Evolutionary conservation across 2,329 filamentous ascomycete species (phyloP).

Genomic region (Cladophialophora bantiana): DNA sequence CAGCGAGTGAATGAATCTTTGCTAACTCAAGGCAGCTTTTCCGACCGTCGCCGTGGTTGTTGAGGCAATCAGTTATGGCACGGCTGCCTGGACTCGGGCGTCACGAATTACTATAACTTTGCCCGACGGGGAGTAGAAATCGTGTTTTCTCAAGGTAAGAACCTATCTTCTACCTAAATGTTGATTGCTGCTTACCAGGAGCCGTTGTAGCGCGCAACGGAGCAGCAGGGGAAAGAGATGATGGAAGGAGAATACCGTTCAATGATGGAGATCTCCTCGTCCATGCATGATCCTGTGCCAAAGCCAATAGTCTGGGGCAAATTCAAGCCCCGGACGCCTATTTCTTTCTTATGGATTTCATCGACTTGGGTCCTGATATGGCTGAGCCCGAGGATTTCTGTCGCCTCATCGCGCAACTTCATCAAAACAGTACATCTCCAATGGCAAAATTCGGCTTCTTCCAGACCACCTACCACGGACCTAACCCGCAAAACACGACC

Average conservation of each 20-base stretch:
- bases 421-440: constrained; percentile 44
- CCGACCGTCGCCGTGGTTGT: constrained; percentile 9
- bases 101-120: constrained; percentile 18
- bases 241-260: constrained; percentile 46
- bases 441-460: constrained; percentile 51
- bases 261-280: constrained; percentile 43
- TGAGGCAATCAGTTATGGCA: constrained; percentile 23
- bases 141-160: constrained; percentile 32
- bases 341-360: constrained; percentile 46
- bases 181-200: neutral
- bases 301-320: constrained; percentile 44
- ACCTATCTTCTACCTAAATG: neutral
- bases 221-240: constrained; percentile 28
- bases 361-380: constrained; percentile 43
- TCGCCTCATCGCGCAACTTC: constrained; percentile 42
- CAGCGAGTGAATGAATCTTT: too few relatives aligned
- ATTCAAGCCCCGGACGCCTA: constrained; percentile 38
- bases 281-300: constrained; percentile 43
- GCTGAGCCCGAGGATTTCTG: constrained; percentile 42
- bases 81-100: constrained; percentile 27
- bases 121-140: constrained; percentile 10
- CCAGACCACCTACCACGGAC: constrained; percentile 45
- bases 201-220: constrained; percentile 19
- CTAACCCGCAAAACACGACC: constrained; percentile 40
- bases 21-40: constrained; percentile 13